Percentiles rank a stretch among this genome's conserved stretches.
These are phyloP conservation scores for Penicillium manginii DNA, from an alignment of 495 filamentous ascomycete species.

Conservation along the genomic window DNA sequence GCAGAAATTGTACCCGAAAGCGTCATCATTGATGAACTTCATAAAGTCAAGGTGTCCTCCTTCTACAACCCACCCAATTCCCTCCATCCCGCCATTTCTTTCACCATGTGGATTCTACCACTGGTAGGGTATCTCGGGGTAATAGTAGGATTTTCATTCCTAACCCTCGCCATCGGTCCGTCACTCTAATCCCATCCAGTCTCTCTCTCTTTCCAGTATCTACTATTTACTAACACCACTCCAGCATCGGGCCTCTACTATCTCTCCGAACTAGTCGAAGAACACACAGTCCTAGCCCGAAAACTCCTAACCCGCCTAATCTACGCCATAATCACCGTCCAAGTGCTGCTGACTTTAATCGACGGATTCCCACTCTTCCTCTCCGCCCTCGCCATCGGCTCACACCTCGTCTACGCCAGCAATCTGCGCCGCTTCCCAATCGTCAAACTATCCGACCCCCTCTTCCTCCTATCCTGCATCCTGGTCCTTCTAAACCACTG, in stretches of 20 bases:
- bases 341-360: conserved; percentile 73
- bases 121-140: conserved; percentile 88
- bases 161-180: conserved; percentile 90
- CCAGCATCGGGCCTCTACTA: conserved; percentile 96
- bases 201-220: no score
- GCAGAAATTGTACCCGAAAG: conserved; percentile 1
- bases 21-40: neutral
- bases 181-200: no score
- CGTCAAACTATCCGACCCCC: conserved; percentile 84
- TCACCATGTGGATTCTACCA: conserved; percentile 87
- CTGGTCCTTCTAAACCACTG: conserved; percentile 93
- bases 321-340: conserved; percentile 77
- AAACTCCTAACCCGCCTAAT: conserved; percentile 82
- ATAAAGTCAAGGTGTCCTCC: conserved; percentile 9
- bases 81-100: neutral
- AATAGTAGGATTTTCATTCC: conserved; percentile 85
- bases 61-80: neutral
- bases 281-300: conserved; percentile 91
- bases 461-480: conserved; percentile 84
- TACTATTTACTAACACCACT: conserved; percentile 18
- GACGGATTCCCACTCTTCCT: conserved; percentile 82
- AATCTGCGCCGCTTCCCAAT: conserved; percentile 87
- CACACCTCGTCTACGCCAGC: conserved; percentile 85
- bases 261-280: conserved; percentile 95
- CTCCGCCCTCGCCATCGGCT: conserved; percentile 74